A percentile compares a stretch with the other conserved stretches of the same genome.
Evolutionary conservation across 129 eudicot genomes (phyloP).

Genomic region (Pseudognaphalium luteoalbum): DNA sequence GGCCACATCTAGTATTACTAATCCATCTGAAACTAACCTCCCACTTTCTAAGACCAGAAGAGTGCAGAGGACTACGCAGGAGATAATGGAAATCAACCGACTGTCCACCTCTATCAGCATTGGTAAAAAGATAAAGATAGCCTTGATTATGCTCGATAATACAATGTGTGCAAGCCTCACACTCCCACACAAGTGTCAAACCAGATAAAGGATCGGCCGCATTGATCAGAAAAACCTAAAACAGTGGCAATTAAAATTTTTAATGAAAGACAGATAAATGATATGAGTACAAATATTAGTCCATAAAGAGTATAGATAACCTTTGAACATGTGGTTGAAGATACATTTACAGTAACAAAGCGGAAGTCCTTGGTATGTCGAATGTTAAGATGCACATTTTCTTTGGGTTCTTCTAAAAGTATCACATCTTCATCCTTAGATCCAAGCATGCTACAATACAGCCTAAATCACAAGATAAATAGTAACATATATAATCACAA

Average conservation of each 20-base stretch:
- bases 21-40: constrained; percentile 53
- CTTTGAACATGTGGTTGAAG: constrained; percentile 75
- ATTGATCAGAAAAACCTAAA: constrained; percentile 77
- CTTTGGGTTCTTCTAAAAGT: constrained; percentile 67
- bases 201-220: constrained; percentile 88
- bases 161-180: constrained; percentile 73
- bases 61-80: constrained; percentile 51
- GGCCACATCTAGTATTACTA: constrained; percentile 1
- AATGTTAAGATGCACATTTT: constrained; percentile 58
- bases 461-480: constrained; percentile 39
- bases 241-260: constrained; percentile 32
- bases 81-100: constrained; percentile 76
- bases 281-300: background rate
- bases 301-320: constrained; percentile 32
- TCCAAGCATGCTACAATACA: constrained; percentile 76
- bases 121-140: constrained; percentile 75
- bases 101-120: constrained; percentile 67
- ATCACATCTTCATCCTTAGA: constrained; percentile 68
- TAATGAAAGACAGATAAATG: background rate
- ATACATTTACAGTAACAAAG: constrained; percentile 59
- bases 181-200: constrained; percentile 77
- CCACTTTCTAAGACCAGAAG: constrained; percentile 66
- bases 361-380: constrained; percentile 75
- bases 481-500: background rate
- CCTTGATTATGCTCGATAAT: constrained; percentile 89